phyloP scores from a whole-genome alignment of 2,329 filamentous ascomycete genomes.

The Pseudocercospora crystallina region DNA sequence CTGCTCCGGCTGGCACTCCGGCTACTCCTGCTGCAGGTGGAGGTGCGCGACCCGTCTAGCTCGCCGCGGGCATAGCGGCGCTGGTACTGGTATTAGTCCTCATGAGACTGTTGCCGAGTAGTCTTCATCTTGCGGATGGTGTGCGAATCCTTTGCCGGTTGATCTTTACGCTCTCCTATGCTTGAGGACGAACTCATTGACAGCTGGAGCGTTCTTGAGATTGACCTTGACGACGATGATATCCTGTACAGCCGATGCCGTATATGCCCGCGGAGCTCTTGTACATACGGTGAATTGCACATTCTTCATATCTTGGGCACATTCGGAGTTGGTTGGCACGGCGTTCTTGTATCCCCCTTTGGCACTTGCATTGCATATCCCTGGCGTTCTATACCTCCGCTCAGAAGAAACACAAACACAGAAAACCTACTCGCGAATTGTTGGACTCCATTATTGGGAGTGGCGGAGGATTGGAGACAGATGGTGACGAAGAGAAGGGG shows the following conservation, averaged over 20 bases:
- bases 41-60: conserved; percentile 20
- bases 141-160: not conserved
- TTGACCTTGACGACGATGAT: no score
- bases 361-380: conserved; percentile 21
- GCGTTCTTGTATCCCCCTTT: conserved; percentile 13
- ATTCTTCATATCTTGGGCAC: conserved; percentile 8
- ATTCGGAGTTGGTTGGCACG: conserved; percentile 11
- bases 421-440: no score
- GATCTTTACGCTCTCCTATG: conserved; percentile 1
- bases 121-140: not conserved
- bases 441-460: no score
- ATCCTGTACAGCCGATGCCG: not conserved
- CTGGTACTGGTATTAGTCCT: conserved; percentile 7
- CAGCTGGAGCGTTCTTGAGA: no score
- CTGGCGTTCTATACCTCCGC: conserved; percentile 29
- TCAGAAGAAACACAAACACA: conserved; percentile 12
- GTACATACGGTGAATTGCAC: conserved; percentile 20
- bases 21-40: conserved; percentile 16
- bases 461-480: no score
- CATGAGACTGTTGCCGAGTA: not conserved
- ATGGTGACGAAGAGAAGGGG: no score
- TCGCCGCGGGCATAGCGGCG: conserved; percentile 20
- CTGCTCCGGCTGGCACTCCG: conserved; percentile 23
- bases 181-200: not conserved
- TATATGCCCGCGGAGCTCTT: conserved; percentile 15